Base-by-base conservation (phyloP, 1,284 basidiomycete genomes). In the Ganoderma leucocontextum region DNA sequence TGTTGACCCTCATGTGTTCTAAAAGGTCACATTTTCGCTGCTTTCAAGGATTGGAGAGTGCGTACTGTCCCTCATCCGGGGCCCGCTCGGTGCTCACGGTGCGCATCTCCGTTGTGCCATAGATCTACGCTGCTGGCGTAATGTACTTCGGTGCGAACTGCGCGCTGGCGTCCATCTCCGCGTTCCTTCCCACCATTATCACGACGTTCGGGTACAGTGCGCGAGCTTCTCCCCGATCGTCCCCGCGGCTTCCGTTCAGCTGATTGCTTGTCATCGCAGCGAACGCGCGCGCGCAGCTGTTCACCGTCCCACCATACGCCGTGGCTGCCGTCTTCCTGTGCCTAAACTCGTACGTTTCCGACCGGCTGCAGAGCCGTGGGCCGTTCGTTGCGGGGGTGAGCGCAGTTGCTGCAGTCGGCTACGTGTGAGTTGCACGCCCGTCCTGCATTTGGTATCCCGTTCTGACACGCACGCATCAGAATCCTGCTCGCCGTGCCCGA, bases 181-280 rank as follows among this genome's bases (percentile, higher is more conserved):
- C 93, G 0, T 96, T 96, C 81, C 81, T 96, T 33, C 95, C 95
- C 0, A 96, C 94, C 0, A 95, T 95, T 74, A 89, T 95, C 70
- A 86, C 85, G 63, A 91, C 90, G 0, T 88, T 94, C 73, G 91
- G 89, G 17, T 87, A 85, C 75, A 86, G 87, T 86, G 71, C 41
- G 63, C 66, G 6, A 36, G 7, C 29, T 22, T 10, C 22, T 6
- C n/a, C 17, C 9, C 36, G 19, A 33, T 33, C 12, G 22, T 42
- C 55, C 49, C 25, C 13, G 22, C 33, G 25, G 4, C 55, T 33
- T 63, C 66, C 22, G 68, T 39, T 59, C 12, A 22, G 12, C 22
- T 62, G 5, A 38, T 65, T 49, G 68, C 25, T 44, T 44, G 5
- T 49, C 47, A 3, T 25, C 47, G 25, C 52, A 88, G 87, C 83